Conservation (phyloP, 805 yeast genomes). For the Vanderwaltozyma tropicalis region DNA sequence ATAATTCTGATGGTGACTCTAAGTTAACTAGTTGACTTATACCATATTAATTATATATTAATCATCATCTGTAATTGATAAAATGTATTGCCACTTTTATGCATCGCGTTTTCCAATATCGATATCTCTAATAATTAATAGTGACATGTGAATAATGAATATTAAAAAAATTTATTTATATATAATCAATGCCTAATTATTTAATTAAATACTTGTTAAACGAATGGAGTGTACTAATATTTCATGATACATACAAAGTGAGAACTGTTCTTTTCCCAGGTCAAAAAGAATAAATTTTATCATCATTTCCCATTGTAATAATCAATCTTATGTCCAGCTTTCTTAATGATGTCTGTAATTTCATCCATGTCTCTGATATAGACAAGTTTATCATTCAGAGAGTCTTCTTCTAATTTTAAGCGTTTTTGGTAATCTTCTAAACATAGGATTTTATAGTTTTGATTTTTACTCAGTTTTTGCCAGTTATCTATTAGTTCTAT, state of each 20-base stretch:
- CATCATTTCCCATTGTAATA: not conserved
- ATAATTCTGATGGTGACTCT: too few species aligned
- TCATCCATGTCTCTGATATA: constrained; percentile 13
- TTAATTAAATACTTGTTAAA: too few species aligned
- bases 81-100: too few species aligned
- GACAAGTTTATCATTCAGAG: constrained; percentile 12
- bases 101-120: too few species aligned
- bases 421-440: constrained; percentile 7
- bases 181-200: too few species aligned
- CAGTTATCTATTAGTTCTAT: not conserved
- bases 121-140: too few species aligned
- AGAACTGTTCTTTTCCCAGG: too few species aligned
- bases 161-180: too few species aligned
- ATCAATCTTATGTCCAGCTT: constrained; percentile 4
- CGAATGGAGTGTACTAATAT: too few species aligned
- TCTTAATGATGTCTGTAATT: constrained; percentile 6
- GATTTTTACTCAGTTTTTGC: not conserved
- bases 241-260: too few species aligned
- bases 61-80: not conserved
- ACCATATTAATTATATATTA: not conserved
- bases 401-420: not conserved
- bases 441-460: constrained; percentile 6
- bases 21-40: not conserved
- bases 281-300: too few species aligned
- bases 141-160: too few species aligned